Evolutionary conservation across 164 flowering plant genomes (phyloP).

Genomic region (Umbilicus rupestris): DNA sequence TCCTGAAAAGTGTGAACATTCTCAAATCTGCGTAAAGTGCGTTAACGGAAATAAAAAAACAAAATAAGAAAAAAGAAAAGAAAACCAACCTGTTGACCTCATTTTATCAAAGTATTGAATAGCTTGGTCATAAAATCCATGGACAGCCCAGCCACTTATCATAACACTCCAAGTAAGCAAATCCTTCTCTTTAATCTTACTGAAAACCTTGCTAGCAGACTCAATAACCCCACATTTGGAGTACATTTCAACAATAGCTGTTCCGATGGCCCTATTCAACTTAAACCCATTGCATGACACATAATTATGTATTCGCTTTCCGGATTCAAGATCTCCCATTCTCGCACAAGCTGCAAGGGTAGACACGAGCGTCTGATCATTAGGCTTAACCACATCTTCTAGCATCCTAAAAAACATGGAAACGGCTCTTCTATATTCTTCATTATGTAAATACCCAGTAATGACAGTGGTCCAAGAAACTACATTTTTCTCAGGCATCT

Average conservation of each 20-base stretch:
- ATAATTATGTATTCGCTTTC: conserved; percentile 29
- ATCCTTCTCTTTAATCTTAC: conserved; percentile 24
- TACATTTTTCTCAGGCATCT: conserved; percentile 36
- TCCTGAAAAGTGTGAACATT: conserved; percentile 20
- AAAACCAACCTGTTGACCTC: conserved; percentile 30
- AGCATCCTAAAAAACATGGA: conserved; percentile 30
- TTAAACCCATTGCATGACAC: conserved; percentile 18
- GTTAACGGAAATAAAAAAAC: background rate
- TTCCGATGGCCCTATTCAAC: conserved; percentile 20
- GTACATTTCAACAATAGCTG: conserved; percentile 20
- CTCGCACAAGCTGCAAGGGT: conserved; percentile 38
- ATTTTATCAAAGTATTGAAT: conserved; percentile 33
- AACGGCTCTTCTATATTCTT: conserved; percentile 28
- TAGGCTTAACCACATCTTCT: conserved; percentile 31
- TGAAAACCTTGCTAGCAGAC: conserved; percentile 27
- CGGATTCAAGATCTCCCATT: conserved; percentile 38
- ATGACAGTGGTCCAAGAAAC: conserved; percentile 50
- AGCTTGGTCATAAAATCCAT: conserved; percentile 35
- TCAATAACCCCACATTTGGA: conserved; percentile 25
- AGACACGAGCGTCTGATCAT: conserved; percentile 32
- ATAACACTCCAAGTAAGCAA: conserved; percentile 45
- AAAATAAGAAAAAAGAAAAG: background rate
- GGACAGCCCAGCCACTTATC: conserved; percentile 50
- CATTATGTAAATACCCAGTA: conserved; percentile 33
- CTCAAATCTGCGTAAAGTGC: background rate